Evolutionary conservation across 441 rosid genomes (phyloP).

Genomic region (Cnidoscolus chayamansa): DNA sequence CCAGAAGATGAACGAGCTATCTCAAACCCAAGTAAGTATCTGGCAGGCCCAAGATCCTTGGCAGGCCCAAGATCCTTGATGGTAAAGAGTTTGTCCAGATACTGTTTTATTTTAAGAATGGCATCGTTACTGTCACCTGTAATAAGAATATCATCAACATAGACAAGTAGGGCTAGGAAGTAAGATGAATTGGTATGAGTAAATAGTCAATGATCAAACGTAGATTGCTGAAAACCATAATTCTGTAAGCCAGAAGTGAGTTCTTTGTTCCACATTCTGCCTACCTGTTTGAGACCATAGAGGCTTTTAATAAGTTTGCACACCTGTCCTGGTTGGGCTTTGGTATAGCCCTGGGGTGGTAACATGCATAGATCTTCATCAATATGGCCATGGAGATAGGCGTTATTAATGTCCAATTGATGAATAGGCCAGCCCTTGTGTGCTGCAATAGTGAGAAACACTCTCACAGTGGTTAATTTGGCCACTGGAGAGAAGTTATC

Average conservation of each 20-base stretch:
- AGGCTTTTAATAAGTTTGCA: neutral
- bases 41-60: too few species aligned
- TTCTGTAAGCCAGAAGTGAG: neutral
- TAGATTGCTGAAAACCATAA: neutral
- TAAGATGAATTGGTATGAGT: too few species aligned
- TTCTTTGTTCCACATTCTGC: neutral
- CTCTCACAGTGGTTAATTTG: too few species aligned
- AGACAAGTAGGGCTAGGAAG: too few species aligned
- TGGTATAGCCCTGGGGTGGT: neutral
- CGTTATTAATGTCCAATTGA: neutral
- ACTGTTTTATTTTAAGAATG: too few species aligned
- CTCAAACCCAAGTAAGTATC: too few species aligned
- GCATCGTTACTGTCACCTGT: too few species aligned
- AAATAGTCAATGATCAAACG: neutral
- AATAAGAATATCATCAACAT: too few species aligned
- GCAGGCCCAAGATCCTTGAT: too few species aligned
- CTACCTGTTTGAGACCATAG: neutral
- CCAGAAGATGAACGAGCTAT: too few species aligned
- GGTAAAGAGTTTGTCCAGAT: too few species aligned
- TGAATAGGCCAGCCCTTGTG: neutral
- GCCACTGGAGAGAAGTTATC: constrained; percentile 6
- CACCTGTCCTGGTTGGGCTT: neutral
- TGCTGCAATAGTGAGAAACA: too few species aligned
- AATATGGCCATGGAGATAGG: neutral
- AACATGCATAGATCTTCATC: neutral